Base-by-base conservation (phyloP, 257 asterid species). In the Salvia miltiorrhiza region DNA sequence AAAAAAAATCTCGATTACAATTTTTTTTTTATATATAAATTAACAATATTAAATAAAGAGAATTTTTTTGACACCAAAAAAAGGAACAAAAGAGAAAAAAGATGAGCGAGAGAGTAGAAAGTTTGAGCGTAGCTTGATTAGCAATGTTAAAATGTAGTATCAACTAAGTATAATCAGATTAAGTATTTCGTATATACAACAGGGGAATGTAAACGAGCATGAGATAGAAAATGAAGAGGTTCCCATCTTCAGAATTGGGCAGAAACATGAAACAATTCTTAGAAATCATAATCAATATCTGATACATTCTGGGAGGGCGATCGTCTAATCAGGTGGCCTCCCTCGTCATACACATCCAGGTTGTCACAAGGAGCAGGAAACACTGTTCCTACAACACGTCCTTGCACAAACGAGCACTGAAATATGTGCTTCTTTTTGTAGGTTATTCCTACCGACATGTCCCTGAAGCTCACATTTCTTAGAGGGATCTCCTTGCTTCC, bases 281-380 rank as follows among this genome's bases (percentile, higher is more conserved):
- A 94, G 72, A 94, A 80, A 76, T 94, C 97, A 57, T 94, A 94
- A 81, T 94, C 99, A 39, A 91, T 86, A 78, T 94, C 99, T 0
- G 97, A 79, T 11, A 66, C 53, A 78, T 87, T 91, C 39, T 81
- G 95, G 20, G 88, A 76, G 10, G 67, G 54, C 0, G 97, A 89
- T 47, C 64, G 78, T 65, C 73, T 68, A 32, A 94, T 74, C 73
- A 94, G 55, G 19, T 71, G 80, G 26, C 90, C 97, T 5, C 45
- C 80, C 72, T 94, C 97, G 9, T 94, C 93, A 0, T 89, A 89
- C 26, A 82, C 72, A 78, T 94, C 96, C 19, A 94, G 93, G 56
- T 94, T 87, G 10, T 80, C 86, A 32, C 99, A 91, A 0, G 99
- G 97, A 1, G 97, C 81, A 0, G 99, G 99, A 48, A 79, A 94